Evolutionary conservation across 2,329 filamentous ascomycete species (phyloP), one percentile per base, ranked within the genome.

Genomic region (Hymenoscyphus repandus): DNA sequence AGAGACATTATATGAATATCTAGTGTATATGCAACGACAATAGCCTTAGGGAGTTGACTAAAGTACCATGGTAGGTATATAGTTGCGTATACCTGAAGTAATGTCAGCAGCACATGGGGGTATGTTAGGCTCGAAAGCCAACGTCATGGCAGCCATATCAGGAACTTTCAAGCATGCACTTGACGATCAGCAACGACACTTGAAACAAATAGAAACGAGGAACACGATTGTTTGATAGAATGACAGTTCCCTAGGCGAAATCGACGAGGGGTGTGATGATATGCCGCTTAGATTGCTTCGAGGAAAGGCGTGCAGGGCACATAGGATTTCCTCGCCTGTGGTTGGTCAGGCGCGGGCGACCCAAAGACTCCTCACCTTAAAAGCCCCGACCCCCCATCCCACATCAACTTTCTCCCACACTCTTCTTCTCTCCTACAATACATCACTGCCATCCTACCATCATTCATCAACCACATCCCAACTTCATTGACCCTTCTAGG

Each of bases 331-430:
- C 43, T 45, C 17, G 45, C 40, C 40, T 47, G 32, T 55, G 47
- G 53, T 61, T 59, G 58, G 59, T 43, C 45, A 41, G 36, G 20
- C 32, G 31, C 41, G 42, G 47, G 43, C 36, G 15, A 20, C 17
- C 37, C 37, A n/a, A 49, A 46, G 45, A 50, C 33, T 47, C 50
- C 48, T 37, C 53, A 58, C 55, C 44, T 59, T 62, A 65, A 63
- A 64, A 61, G 53, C 57, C 55, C 45, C 50, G 47, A 47, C 52
- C 41, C 56, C 61, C 61, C 61, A 58, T 55, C 49, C 49, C 52
- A 55, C 52, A 51, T 58, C 55, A 62, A 50, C 57, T 58, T 63
- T 58, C 60, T 63, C 51, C 46, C 55, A 59, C 57, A 56, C 58
- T 61, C 55, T 53, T 64, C 40, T 49, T 43, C n/a, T 36, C 49